Percentiles rank a stretch among this genome's conserved stretches.
These are phyloP conservation scores for Conticribra weissflogii DNA, from an alignment of 108 stramenopile genomes.

Conservation along the genomic window DNA sequence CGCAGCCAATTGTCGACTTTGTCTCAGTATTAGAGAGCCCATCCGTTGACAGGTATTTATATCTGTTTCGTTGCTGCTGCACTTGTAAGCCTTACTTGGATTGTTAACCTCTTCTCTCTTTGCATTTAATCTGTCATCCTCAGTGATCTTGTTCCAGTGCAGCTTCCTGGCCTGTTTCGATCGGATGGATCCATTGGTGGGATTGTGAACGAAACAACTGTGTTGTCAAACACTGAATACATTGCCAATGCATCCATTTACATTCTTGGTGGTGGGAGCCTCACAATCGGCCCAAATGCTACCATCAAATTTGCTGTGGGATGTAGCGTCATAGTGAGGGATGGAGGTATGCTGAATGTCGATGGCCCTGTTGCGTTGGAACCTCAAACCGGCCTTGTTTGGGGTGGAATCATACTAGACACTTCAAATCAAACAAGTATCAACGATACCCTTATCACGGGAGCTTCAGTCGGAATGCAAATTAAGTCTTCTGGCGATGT, in stretches of 20 bases:
- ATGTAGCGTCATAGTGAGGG: constrained; percentile 1
- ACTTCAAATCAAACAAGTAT: neutral
- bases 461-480: constrained; percentile 1
- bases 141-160: neutral
- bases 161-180: constrained; percentile 24
- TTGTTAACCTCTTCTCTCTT: neutral
- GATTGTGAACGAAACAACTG: neutral
- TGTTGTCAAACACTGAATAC: neutral
- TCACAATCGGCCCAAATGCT: constrained; percentile 3
- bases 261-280: constrained; percentile 4
- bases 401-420: constrained; percentile 16
- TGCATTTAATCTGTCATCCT: neutral
- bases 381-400: neutral
- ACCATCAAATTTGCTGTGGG: constrained; percentile 9
- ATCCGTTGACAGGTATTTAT: constrained; percentile 8
- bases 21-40: neutral
- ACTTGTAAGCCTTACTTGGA: neutral
- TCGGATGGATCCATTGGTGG: constrained; percentile 34
- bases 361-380: constrained; percentile 5
- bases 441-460: constrained; percentile 1
- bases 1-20: constrained; percentile 17
- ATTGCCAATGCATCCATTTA: constrained; percentile 16
- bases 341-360: constrained; percentile 3
- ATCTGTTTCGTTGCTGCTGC: neutral
- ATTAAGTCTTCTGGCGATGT: neutral